Conservation (phyloP, 192 early-diverging fungal genomes). For the Spizellomyces sp. region DNA sequence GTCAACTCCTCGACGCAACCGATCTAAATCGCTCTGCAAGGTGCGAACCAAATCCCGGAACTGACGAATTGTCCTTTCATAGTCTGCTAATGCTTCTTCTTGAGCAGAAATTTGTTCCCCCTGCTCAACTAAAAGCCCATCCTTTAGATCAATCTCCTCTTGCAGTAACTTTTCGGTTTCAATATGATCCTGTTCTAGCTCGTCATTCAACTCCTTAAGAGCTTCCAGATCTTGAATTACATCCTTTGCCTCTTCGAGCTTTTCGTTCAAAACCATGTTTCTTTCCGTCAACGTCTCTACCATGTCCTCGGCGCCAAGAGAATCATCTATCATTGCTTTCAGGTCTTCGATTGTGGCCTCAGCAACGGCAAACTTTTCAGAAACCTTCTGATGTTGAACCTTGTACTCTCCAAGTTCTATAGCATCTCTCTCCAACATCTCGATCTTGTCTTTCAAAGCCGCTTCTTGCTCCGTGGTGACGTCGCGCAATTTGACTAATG, state of each 20-base stretch:
- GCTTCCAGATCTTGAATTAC: conserved; percentile 87
- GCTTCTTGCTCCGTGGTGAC: conserved; percentile 72
- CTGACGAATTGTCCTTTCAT: conserved; percentile 80
- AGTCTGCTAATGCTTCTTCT: conserved; percentile 84
- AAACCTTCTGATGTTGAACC: conserved; percentile 55
- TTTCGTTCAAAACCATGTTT: conserved; percentile 78
- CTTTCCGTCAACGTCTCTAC: conserved; percentile 81
- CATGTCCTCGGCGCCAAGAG: conserved; percentile 79
- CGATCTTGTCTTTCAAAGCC: conserved; percentile 62
- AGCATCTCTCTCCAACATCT: conserved; percentile 73
- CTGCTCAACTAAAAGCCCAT: conserved; percentile 65
- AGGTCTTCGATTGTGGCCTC: conserved; percentile 82
- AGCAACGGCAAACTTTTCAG: conserved; percentile 59
- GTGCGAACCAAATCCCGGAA: conserved; percentile 79
- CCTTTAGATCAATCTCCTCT: conserved; percentile 81
- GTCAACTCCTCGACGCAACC: background rate
- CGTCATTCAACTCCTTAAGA: conserved; percentile 86
- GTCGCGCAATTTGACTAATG: conserved; percentile 80
- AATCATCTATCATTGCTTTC: conserved; percentile 80
- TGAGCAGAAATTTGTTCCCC: conserved; percentile 58
- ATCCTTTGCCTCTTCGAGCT: conserved; percentile 77
- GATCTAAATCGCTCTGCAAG: conserved; percentile 75
- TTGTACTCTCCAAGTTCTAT: conserved; percentile 57
- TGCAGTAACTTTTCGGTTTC: conserved; percentile 85
- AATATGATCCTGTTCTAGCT: conserved; percentile 90